Percentiles rank a stretch among this genome's conserved stretches.
These are phyloP conservation scores for Curvularia eragrostidis DNA, from an alignment of 2,329 filamentous ascomycete genomes.

Conservation along the genomic window DNA sequence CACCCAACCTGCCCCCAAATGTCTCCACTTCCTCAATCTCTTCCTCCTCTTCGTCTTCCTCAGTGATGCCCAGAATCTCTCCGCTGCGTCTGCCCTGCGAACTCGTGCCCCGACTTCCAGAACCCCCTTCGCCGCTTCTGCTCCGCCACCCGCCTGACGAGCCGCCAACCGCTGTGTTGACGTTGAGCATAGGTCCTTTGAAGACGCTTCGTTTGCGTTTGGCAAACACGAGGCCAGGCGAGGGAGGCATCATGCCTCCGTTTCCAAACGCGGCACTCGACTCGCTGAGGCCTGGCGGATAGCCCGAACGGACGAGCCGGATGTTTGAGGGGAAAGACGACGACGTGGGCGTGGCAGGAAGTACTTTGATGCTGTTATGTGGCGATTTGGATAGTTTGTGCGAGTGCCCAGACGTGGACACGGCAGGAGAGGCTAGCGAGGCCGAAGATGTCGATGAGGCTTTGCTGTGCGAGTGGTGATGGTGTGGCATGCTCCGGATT, in stretches of 20 bases:
- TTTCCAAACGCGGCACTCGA: slow-evolving; percentile 55
- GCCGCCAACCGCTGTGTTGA: slow-evolving; percentile 50
- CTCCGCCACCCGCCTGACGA: slow-evolving; percentile 5
- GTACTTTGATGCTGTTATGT: slow-evolving; percentile 89
- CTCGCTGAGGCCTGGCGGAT: slow-evolving; percentile 44
- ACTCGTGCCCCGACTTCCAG: slow-evolving; percentile 58
- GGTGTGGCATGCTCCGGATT: slow-evolving; percentile 77
- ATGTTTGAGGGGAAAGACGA: slow-evolving; percentile 83
- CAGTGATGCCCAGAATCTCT: slow-evolving; percentile 70
- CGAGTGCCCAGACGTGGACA: slow-evolving; percentile 62
- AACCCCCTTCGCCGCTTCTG: slow-evolving; percentile 18
- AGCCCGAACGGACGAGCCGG: slow-evolving; percentile 71
- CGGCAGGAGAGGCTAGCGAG: slow-evolving; percentile 61
- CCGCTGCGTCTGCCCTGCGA: slow-evolving; percentile 72
- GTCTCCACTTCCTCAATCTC: slow-evolving; percentile 64
- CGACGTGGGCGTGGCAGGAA: slow-evolving; percentile 82
- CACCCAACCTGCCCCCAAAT: slow-evolving; percentile 59
- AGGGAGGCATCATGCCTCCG: slow-evolving; percentile 59
- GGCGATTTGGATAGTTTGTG: slow-evolving; percentile 74
- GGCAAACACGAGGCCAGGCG: slow-evolving; percentile 73
- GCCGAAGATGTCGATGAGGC: slow-evolving; percentile 88
- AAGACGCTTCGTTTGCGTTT: slow-evolving; percentile 82
- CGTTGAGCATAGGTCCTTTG: slow-evolving; percentile 72
- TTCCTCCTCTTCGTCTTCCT: slow-evolving; percentile 54
- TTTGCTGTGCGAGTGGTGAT: slow-evolving; percentile 89